These are phyloP conservation scores for Gracilaria vermiculophylla DNA, from an alignment of 23 red algal genomes.

Conservation along the genomic window DNA sequence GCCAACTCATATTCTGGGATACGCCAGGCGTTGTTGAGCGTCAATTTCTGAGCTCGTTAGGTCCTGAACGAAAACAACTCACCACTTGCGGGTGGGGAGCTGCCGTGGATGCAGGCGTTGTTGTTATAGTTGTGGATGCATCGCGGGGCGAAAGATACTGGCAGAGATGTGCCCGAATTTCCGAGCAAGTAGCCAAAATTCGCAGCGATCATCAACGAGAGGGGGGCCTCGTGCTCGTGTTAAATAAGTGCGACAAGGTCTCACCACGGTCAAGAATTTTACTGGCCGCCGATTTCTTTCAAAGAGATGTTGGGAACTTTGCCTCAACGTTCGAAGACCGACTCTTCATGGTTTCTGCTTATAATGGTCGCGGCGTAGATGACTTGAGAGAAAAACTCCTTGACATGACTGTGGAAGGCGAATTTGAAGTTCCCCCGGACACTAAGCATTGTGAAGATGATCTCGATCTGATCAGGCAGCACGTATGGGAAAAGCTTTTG, in stretches of 20 bases:
- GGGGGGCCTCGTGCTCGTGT: constrained; percentile 17
- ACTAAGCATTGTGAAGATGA: constrained; percentile 48
- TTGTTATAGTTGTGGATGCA: constrained; percentile 65
- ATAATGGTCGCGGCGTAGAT: constrained; percentile 59
- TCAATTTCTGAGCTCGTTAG: constrained; percentile 25
- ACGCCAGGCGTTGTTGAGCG: constrained; percentile 79
- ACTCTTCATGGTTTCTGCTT: constrained; percentile 70
- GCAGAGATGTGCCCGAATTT: constrained; percentile 22
- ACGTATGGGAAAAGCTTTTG: constrained; percentile 76
- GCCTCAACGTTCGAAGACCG: constrained; percentile 15
- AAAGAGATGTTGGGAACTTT: constrained; percentile 22
- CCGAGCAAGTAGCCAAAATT: constrained; percentile 20
- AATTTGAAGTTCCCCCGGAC: constrained; percentile 53
- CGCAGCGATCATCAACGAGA: constrained; percentile 22
- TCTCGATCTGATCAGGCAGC: constrained; percentile 56
- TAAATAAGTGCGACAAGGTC: constrained; percentile 71
- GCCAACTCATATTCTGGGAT: constrained; percentile 75
- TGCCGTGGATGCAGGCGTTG: constrained; percentile 67
- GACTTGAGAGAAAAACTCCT: constrained; percentile 62
- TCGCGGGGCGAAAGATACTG: constrained; percentile 45
- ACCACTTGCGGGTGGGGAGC: constrained; percentile 64
- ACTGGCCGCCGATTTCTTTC: constrained; percentile 58
- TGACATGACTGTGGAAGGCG: constrained; percentile 35
- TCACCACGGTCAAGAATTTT: constrained; percentile 21
- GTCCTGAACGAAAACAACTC: constrained; percentile 28